phyloP scores from a whole-genome alignment of 1,139 yeast species.

The Pneumocystis murina region DNA sequence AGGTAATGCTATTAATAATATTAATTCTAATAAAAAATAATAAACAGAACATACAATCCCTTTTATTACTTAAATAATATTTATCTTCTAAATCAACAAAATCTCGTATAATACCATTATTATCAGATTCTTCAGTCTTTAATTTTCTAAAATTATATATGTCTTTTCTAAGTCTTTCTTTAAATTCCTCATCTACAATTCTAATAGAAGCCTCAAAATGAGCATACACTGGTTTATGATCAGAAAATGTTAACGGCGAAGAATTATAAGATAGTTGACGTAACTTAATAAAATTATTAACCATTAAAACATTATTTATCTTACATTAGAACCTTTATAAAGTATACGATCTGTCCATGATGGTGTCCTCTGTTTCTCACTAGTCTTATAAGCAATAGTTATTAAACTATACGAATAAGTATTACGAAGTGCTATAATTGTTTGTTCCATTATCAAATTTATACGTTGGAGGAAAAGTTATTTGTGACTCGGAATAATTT shows the following conservation, averaged over 20 bases:
- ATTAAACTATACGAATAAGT: neutral
- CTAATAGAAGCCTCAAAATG: constrained; percentile 52
- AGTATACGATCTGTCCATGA: constrained; percentile 91
- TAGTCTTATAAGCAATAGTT: constrained; percentile 26
- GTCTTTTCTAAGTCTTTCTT: constrained; percentile 41
- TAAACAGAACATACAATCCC: neutral
- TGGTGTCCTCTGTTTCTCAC: constrained; percentile 84
- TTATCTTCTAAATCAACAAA: neutral
- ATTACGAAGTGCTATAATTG: constrained; percentile 38
- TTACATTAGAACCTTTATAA: constrained; percentile 31
- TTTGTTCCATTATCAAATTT: constrained; percentile 84
- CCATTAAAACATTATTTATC: neutral
- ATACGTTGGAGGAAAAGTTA: constrained; percentile 76
- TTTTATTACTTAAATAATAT: neutral
- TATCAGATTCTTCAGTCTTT: constrained; percentile 17
- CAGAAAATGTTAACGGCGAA: constrained; percentile 56
- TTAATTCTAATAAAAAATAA: neutral
- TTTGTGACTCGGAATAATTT: constrained; percentile 66
- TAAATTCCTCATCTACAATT: constrained; percentile 51
- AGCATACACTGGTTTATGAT: constrained; percentile 87
- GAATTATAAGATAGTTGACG: constrained; percentile 53
- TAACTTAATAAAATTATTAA: constrained; percentile 19
- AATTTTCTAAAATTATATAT: constrained; percentile 36
- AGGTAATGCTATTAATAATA: neutral
- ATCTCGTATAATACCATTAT: neutral